Conservation (phyloP, 106 monocot species). For the Vanilla planifolia region DNA sequence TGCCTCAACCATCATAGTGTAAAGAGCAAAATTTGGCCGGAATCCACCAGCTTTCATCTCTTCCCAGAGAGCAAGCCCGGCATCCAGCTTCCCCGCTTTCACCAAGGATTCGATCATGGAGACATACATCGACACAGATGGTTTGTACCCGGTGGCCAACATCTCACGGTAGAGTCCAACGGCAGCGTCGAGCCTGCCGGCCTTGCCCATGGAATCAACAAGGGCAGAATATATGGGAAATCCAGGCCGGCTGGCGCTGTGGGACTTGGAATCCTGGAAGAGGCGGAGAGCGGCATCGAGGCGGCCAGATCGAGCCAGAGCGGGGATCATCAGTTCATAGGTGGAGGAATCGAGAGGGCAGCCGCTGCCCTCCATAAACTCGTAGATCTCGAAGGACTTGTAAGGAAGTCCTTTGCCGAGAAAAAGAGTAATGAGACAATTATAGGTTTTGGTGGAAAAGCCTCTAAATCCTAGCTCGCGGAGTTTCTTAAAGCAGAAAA, state of each 20-base stretch:
- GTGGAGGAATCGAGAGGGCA: conserved; percentile 44
- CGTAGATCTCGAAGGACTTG: conserved; percentile 91
- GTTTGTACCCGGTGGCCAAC: conserved; percentile 44
- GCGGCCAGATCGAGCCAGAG: conserved; percentile 76
- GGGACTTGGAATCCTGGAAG: conserved; percentile 46
- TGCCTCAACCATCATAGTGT: conserved; percentile 84
- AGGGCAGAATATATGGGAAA: conserved; percentile 47
- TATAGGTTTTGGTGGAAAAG: conserved; percentile 44
- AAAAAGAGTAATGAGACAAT: conserved; percentile 72
- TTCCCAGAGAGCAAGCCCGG: conserved; percentile 64
- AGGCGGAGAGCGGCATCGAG: conserved; percentile 69
- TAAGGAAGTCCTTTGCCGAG: conserved; percentile 61
- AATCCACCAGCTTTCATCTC: conserved; percentile 71
- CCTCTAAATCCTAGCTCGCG: conserved; percentile 20
- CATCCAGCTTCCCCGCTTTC: conserved; percentile 84
- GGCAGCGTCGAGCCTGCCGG: conserved; percentile 77
- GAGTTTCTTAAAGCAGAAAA: conserved; percentile 71
- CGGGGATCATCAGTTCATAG: conserved; percentile 71
- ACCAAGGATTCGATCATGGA: conserved; percentile 75
- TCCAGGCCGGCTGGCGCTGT: conserved; percentile 10
- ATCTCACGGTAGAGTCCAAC: conserved; percentile 67
- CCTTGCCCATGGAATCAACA: conserved; percentile 79
- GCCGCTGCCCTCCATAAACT: conserved; percentile 35
- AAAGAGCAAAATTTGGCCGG: conserved; percentile 80
- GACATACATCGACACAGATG: conserved; percentile 35